phyloP scores from a whole-genome alignment of 1,284 basidiomycete species.

The Cryptococcus sp. region DNA sequence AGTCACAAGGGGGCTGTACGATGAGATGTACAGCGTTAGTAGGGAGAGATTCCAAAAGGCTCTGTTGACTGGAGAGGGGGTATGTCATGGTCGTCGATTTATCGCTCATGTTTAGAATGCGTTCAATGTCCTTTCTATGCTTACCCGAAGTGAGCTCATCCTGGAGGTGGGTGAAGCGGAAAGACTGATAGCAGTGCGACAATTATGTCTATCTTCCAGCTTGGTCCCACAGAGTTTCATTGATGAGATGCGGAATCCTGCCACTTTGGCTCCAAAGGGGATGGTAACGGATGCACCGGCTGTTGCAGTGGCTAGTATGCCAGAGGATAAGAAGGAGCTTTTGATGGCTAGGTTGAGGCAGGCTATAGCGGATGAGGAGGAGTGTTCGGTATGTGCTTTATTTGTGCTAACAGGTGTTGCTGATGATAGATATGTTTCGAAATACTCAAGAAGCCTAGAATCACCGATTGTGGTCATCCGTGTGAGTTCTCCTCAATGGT shows the following conservation, averaged over 20 bases:
- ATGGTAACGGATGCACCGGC: constrained; percentile 7
- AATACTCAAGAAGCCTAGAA: constrained; percentile 62
- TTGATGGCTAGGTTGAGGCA: constrained; percentile 63
- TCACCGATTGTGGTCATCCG: constrained; percentile 70
- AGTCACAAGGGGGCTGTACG: constrained; percentile 67
- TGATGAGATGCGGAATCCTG: constrained; percentile 56
- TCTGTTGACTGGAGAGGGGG: constrained; percentile 47
- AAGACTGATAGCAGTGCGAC: constrained; percentile 56
- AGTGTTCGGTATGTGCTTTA: constrained; percentile 54
- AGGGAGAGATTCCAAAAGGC: constrained; percentile 60
- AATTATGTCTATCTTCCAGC: constrained; percentile 74
- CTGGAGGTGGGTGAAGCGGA: neutral
- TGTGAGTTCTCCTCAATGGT: constrained; percentile 47
- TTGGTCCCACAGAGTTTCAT: constrained; percentile 72
- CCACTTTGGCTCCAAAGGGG: constrained; percentile 32
- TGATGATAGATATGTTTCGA: constrained; percentile 64
- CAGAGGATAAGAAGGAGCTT: constrained; percentile 40
- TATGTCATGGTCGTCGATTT: neutral
- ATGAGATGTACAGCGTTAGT: constrained; percentile 64
- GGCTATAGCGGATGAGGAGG: constrained; percentile 74
- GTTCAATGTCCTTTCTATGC: constrained; percentile 66
- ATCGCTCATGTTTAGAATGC: constrained; percentile 39
- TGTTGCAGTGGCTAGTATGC: constrained; percentile 21
- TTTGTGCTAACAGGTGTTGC: neutral
- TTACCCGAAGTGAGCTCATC: constrained; percentile 59